These are phyloP conservation scores for Hydnum rufescens DNA, from an alignment of 768 basidiomycete species.

Conservation along the genomic window DNA sequence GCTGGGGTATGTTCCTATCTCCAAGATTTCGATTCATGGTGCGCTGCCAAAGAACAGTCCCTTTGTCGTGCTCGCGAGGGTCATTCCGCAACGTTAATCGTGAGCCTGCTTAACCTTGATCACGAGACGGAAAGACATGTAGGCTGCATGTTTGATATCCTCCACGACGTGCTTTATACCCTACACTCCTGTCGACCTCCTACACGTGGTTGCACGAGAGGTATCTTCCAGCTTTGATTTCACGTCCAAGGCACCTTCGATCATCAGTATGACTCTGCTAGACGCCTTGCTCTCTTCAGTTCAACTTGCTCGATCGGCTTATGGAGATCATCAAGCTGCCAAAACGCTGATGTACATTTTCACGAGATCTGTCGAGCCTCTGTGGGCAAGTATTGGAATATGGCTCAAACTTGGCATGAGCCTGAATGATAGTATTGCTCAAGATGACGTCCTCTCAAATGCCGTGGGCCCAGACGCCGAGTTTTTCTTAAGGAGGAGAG, in stretches of 20 bases:
- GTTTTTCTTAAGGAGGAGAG: constrained; percentile 63
- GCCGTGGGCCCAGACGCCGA: constrained; percentile 22
- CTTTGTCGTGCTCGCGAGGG: constrained; percentile 43
- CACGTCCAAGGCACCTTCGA: constrained; percentile 28
- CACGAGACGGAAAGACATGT: constrained; percentile 11
- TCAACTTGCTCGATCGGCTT: neutral
- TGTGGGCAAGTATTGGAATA: constrained; percentile 49
- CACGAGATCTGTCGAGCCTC: constrained; percentile 39
- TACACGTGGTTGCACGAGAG: neutral
- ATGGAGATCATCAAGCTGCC: constrained; percentile 32
- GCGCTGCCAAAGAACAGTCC: constrained; percentile 42
- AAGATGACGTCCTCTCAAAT: constrained; percentile 14
- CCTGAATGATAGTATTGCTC: constrained; percentile 13
- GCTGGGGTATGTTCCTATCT: constrained; percentile 50
- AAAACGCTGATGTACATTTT: constrained; percentile 44
- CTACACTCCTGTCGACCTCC: neutral
- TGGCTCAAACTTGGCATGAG: constrained; percentile 66
- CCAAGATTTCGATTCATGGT: constrained; percentile 43
- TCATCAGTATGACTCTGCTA: constrained; percentile 36
- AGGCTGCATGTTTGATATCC: neutral
- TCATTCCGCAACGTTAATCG: constrained; percentile 18
- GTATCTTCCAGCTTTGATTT: constrained; percentile 19
- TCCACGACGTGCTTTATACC: neutral
- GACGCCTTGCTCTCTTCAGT: constrained; percentile 35
- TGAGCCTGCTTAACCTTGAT: constrained; percentile 49